Percentiles rank a stretch among this genome's conserved stretches.
phyloP scores from a whole-genome alignment of 345 rosid genomes.

The Boechera retrofracta region DNA sequence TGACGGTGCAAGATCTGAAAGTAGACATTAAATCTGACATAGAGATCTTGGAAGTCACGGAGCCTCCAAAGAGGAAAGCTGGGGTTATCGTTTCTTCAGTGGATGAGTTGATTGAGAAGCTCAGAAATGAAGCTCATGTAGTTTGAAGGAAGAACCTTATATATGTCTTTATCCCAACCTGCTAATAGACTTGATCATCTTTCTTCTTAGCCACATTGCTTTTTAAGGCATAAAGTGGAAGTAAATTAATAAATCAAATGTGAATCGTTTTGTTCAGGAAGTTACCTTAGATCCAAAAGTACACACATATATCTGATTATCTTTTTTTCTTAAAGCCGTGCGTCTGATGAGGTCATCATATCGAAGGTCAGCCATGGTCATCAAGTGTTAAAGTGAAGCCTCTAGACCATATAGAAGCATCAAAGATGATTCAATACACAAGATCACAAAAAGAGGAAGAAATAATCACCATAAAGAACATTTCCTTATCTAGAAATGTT shows the following conservation, averaged over 20 bases:
- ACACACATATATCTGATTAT: background rate
- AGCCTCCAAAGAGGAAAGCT: conserved; percentile 82
- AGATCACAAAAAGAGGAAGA: no score
- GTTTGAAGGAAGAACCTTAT: conserved; percentile 48
- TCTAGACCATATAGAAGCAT: no score
- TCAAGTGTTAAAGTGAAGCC: no score
- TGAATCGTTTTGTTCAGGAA: background rate
- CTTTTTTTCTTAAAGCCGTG: background rate
- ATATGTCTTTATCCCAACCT: background rate
- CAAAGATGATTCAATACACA: no score
- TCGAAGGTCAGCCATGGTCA: no score
- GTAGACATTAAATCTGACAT: conserved; percentile 65
- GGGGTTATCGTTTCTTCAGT: conserved; percentile 72
- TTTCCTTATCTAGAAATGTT: no score
- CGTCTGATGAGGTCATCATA: no score
- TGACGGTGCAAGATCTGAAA: conserved; percentile 65
- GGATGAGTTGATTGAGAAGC: conserved; percentile 81
- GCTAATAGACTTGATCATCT: background rate
- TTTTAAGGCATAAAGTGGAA: background rate
- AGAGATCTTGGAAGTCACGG: conserved; percentile 71
- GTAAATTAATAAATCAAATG: conserved; percentile 25
- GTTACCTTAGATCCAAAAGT: background rate
- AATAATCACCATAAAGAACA: no score
- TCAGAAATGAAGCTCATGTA: conserved; percentile 74
- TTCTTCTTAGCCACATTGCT: conserved; percentile 1